Evolutionary conservation across 2,329 filamentous ascomycete genomes (phyloP), one percentile per base, ranked within the genome.

Genomic region (Tolypocladium nubicola): DNA sequence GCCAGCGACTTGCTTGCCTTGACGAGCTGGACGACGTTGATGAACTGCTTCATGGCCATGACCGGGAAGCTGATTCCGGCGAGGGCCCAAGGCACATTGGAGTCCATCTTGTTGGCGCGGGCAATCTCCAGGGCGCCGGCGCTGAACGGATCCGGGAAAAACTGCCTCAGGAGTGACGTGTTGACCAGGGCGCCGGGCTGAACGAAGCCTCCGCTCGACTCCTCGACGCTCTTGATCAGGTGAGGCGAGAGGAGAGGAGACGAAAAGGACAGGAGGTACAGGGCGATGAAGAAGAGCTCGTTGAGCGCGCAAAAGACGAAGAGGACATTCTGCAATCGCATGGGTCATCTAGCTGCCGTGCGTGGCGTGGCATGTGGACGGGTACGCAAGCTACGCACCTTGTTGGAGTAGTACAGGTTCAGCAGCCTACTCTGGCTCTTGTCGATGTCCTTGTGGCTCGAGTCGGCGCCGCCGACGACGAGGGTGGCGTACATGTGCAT

Each of bases 401-500:
- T 95, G 79, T 96, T 97, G 61, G 90, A 93, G 75, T 99, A 99
- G 79, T 99, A 99, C 58, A 95, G 79, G 74, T 96, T 94, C 71
- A 99, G 76, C 59, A 97, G 79, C 84, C 87, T 90, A 77, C 90
- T 96, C 71, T 91, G 80, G 70, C 83, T 89, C 73, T 88, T 87
- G 70, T 96, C 90, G 55, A 99, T 86, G 66, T 89, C 92, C 84
- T 99, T 99, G 78, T 99, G 94, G 76, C 91, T 87, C 62, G 75
- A 89, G 65, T 85, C 83, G 56, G 84, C 81, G 56, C 90, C 90
- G 56, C 88, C 90, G 84, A 96, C 94, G 62, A 87, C 86, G 67
- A 97, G 78, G 1, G 91, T 96, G 14, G 92, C 90, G 71, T 96
- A 97, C 94, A 99, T 99, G 77, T 99, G 94, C 79, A 97, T 93